Base-by-base conservation (phyloP, 306 rosid species). In the Prosopis cineraria region DNA sequence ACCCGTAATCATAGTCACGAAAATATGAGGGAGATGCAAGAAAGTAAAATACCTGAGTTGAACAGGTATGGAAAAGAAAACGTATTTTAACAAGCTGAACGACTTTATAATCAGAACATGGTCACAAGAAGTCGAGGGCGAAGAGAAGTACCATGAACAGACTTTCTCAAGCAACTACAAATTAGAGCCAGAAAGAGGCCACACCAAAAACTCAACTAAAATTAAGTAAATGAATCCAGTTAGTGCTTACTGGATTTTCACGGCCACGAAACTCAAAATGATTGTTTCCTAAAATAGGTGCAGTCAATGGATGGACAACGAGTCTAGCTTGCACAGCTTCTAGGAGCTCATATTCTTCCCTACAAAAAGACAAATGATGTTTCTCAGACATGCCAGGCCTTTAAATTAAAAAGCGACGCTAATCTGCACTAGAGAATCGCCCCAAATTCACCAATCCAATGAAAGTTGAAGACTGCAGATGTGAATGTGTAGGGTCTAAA, bases 281-380 rank as follows among this genome's bases (percentile, higher is more conserved):
- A 88, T 88, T 91, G 69, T 94, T 94, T 78, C 98, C 98, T 20
- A 94, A 87, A 81, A 94, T 77, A 73, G 98, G 97, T 31, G 90
- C 91, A 66, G 98, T 92, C 80, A 89, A 84, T 50, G 88, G 95
- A 85, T 94, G 97, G 80, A 84, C 85, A 43, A 74, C 90, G 31
- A 94, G 95, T 76, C 90, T 94, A 83, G 92, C 93, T 84, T 94
- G 97, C 79, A 94, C 94, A 79, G 91, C 97, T 82, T 90, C 94
- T 80, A 94, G 85, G 86, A 94, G 94, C 80, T 92, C 96, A 62
- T 92, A 93, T 58, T 94, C 98, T 70, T 89, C 95, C 89, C 98
- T 94, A 70, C 79, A 70, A 72, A 84, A 5, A 16, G 31, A 83
- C 73, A 70, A 76, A 36, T 13, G 56, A 72, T 34, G 44, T 81